These are phyloP conservation scores for Naumovozyma dairenensis DNA, from an alignment of 805 yeast genomes.

Conservation along the genomic window DNA sequence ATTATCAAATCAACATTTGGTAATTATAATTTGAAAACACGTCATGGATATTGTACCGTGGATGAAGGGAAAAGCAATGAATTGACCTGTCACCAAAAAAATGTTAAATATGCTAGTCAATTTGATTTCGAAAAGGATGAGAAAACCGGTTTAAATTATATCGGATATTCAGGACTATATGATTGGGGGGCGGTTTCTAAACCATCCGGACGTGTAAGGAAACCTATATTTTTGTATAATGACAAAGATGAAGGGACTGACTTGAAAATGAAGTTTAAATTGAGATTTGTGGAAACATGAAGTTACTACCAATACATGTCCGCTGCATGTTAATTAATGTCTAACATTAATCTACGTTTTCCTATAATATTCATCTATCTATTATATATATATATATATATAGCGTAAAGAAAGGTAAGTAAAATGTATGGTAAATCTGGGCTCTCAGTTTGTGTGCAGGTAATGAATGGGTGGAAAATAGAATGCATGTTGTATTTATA, in stretches of 20 bases:
- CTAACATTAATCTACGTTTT: too few species aligned
- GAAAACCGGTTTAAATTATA: conserved; percentile 29
- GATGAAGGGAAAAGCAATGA: conserved; percentile 20
- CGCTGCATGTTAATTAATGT: too few species aligned
- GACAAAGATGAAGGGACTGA: neutral
- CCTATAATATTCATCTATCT: too few species aligned
- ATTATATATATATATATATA: too few species aligned
- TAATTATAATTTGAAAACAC: conserved; percentile 58
- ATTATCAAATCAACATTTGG: conserved; percentile 53
- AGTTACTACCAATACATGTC: too few species aligned
- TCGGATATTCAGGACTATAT: conserved; percentile 53
- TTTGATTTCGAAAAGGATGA: conserved; percentile 39
- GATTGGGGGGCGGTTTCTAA: conserved; percentile 47
- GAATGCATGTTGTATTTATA: too few species aligned
- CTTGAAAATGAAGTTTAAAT: neutral
- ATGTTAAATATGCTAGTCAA: conserved; percentile 37
- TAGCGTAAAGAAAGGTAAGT: too few species aligned
- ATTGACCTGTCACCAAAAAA: conserved; percentile 26
- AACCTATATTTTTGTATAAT: neutral
- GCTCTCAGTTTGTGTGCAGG: too few species aligned
- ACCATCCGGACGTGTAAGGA: conserved; percentile 23
- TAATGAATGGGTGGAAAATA: too few species aligned
- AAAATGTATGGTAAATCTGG: too few species aligned
- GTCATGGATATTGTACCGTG: conserved; percentile 66
- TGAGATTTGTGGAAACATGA: neutral